Conservation (phyloP, 1,139 yeast species). For the Pichia sp. region DNA sequence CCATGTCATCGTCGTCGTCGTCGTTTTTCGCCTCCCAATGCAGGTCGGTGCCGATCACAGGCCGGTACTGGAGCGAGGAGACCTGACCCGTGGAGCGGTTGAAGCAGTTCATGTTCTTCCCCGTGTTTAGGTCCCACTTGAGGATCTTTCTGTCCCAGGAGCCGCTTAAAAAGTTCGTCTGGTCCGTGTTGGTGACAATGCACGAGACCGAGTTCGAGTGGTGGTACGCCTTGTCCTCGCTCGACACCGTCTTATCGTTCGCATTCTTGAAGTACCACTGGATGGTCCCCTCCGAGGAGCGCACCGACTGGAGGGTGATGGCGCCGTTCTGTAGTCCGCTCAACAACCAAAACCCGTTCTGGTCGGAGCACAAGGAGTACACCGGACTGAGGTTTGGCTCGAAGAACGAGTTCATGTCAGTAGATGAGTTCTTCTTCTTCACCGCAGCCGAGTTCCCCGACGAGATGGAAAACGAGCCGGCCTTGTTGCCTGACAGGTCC, state of each 20-base stretch:
- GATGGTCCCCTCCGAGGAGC: slow-evolving; percentile 79
- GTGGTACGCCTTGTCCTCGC: slow-evolving; percentile 2
- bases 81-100: slow-evolving; percentile 70
- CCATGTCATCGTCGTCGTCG: slow-evolving; percentile 44
- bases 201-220: slow-evolving; percentile 78
- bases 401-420: slow-evolving; percentile 36
- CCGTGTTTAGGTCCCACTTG: slow-evolving; percentile 84
- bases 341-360: slow-evolving; percentile 78
- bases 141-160: slow-evolving; percentile 81
- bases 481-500: slow-evolving; percentile 28
- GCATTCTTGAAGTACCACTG: slow-evolving; percentile 59
- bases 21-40: slow-evolving; percentile 19
- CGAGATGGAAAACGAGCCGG: slow-evolving; percentile 6
- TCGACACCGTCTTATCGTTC: slow-evolving; percentile 31
- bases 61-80: slow-evolving; percentile 74
- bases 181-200: slow-evolving; percentile 56
- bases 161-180: slow-evolving; percentile 68
- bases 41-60: slow-evolving; percentile 51
- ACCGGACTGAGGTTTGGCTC: slow-evolving; percentile 79
- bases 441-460: neutral
- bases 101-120: slow-evolving; percentile 48
- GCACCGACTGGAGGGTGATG: slow-evolving; percentile 73
- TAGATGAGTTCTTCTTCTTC: neutral
- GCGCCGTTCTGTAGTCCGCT: slow-evolving; percentile 87
- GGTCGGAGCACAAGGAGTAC: slow-evolving; percentile 78